phyloP scores from a whole-genome alignment of 2,329 filamentous ascomycete genomes.

The Trichoderma simmonsii region DNA sequence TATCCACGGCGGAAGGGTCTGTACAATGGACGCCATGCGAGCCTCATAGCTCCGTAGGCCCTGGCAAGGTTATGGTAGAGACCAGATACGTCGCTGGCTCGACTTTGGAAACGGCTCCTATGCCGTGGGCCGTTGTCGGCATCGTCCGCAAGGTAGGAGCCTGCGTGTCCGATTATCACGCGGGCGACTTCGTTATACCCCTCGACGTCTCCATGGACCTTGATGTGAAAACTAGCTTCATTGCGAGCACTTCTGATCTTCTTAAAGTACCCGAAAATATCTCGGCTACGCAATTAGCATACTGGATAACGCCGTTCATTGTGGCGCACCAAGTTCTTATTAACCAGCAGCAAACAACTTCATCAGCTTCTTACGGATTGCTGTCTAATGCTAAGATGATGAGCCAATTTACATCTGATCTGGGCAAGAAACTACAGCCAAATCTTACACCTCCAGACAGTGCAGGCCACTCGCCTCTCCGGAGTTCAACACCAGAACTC shows the following conservation, averaged over 20 bases:
- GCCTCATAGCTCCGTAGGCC: neutral
- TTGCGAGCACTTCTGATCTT: neutral
- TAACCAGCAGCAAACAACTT: neutral
- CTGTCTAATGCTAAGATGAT: neutral
- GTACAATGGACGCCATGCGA: neutral
- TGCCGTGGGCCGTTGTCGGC: neutral
- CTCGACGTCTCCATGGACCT: neutral
- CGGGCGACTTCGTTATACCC: neutral
- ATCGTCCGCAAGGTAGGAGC: neutral
- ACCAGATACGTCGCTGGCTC: neutral
- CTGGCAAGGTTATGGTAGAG: neutral
- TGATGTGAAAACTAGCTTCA: neutral
- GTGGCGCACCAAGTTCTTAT: neutral
- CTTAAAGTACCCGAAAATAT: neutral
- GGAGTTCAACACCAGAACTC: neutral
- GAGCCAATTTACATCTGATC: neutral
- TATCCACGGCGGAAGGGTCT: neutral
- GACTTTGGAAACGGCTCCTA: neutral
- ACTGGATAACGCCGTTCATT: neutral
- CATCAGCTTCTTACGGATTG: neutral
- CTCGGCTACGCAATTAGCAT: neutral
- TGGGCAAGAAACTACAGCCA: neutral
- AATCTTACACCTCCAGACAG: neutral
- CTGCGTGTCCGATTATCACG: neutral
- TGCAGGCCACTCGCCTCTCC: neutral